Conservation (phyloP, 495 filamentous ascomycete species). For the Cudoniella acicularis region DNA sequence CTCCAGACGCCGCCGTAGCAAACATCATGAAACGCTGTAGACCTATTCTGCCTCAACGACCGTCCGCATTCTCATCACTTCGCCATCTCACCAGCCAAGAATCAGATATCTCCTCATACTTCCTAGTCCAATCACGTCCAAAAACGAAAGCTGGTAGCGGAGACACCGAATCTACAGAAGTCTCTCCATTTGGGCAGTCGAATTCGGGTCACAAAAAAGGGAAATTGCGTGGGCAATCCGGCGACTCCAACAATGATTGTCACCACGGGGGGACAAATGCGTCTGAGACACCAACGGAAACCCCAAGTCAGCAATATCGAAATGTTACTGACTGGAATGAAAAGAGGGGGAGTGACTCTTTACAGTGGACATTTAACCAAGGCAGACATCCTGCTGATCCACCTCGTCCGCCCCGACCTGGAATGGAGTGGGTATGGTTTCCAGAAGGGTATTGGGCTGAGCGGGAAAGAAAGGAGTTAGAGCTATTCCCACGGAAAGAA, state of each 20-base stretch:
- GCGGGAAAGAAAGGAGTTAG: constrained; percentile 28
- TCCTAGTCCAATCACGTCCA: constrained; percentile 1
- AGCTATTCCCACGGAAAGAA: background rate
- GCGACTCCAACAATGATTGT: too few relatives aligned
- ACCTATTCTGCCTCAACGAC: background rate
- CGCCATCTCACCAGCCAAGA: background rate
- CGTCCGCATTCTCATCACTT: background rate
- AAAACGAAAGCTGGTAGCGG: background rate
- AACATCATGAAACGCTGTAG: constrained; percentile 1
- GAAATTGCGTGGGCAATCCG: too few relatives aligned
- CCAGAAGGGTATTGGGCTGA: constrained; percentile 54
- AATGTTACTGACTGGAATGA: constrained; percentile 20
- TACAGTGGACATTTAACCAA: background rate
- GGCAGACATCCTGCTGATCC: constrained; percentile 33
- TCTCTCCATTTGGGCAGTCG: constrained; percentile 2
- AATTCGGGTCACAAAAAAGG: too few relatives aligned
- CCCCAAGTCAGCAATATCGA: background rate
- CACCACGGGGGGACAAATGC: too few relatives aligned
- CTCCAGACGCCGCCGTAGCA: background rate
- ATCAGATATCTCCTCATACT: constrained; percentile 5
- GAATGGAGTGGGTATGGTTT: constrained; percentile 54
- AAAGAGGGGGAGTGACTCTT: background rate
- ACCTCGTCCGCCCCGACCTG: constrained; percentile 43
- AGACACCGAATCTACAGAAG: background rate
- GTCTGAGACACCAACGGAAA: background rate